These are phyloP conservation scores for Backusella morwellensis DNA, from an alignment of 192 early-diverging fungal species.

Conservation along the genomic window DNA sequence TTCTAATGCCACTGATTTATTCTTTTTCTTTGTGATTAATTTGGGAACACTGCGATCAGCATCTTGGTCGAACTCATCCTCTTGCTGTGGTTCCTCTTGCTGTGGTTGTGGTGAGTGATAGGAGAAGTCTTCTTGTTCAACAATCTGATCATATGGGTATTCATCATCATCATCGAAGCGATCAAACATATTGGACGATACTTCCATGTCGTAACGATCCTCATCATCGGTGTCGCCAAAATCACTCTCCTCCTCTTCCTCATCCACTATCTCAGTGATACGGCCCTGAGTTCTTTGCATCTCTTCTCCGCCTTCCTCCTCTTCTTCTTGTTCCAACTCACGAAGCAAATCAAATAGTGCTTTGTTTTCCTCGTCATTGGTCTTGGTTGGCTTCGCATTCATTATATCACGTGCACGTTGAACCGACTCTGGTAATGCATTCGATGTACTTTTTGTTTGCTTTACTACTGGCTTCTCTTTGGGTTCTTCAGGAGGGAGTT, in stretches of 20 bases:
- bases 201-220: constrained; percentile 43
- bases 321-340: constrained; percentile 69
- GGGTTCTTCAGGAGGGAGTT: constrained; percentile 22
- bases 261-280: constrained; percentile 37
- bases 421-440: neutral
- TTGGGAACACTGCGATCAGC: constrained; percentile 5
- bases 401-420: constrained; percentile 14
- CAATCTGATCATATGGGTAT: constrained; percentile 31
- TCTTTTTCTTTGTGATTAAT: neutral
- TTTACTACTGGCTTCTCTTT: neutral
- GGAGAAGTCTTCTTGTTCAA: constrained; percentile 31
- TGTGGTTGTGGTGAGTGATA: constrained; percentile 4
- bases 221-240: constrained; percentile 44
- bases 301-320: constrained; percentile 39
- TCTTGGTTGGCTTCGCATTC: neutral
- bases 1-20: neutral
- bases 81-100: neutral
- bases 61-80: neutral
- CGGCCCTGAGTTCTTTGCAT: constrained; percentile 24
- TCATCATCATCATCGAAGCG: constrained; percentile 42
- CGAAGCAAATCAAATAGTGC: constrained; percentile 55
- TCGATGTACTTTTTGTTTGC: neutral
- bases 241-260: constrained; percentile 37
- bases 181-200: constrained; percentile 35
- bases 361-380: constrained; percentile 56